phyloP scores from a whole-genome alignment of 495 filamentous ascomycete species.

The Tuber magnatum region DNA sequence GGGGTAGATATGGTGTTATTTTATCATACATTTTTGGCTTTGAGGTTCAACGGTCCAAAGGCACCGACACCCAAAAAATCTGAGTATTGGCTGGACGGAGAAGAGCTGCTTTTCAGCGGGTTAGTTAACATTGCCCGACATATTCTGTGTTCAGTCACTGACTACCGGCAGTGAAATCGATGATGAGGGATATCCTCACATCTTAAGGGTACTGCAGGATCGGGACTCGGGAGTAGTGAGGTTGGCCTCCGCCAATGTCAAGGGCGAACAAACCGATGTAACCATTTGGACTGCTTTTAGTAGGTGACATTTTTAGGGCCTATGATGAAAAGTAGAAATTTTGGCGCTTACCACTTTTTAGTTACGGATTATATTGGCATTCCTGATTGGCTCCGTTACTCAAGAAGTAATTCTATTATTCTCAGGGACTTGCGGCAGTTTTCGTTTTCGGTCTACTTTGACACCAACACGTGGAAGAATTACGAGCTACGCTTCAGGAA shows the following conservation, averaged over 20 bases:
- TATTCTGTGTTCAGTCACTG: conserved; percentile 4
- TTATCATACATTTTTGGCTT: conserved; percentile 54
- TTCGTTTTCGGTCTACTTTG: conserved; percentile 37
- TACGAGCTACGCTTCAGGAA: conserved; percentile 33
- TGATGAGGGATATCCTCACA: conserved; percentile 52
- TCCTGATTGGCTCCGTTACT: conserved; percentile 34
- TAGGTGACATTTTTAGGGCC: conserved; percentile 1
- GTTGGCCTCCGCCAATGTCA: conserved; percentile 34
- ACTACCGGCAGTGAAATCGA: conserved; percentile 48
- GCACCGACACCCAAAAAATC: conserved; percentile 44
- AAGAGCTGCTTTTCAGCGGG: conserved; percentile 53
- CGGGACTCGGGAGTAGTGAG: conserved; percentile 48
- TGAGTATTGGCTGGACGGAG: conserved; percentile 51
- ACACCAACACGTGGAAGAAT: conserved; percentile 37
- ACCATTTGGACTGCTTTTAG: conserved; percentile 41
- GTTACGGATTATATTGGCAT: conserved; percentile 34
- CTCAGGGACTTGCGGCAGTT: conserved; percentile 36
- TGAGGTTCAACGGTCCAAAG: conserved; percentile 53
- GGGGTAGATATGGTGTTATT: conserved; percentile 55
- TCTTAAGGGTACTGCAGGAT: conserved; percentile 55
- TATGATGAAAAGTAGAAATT: neutral
- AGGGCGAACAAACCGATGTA: conserved; percentile 33
- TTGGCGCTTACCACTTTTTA: conserved; percentile 1
- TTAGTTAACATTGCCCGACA: conserved; percentile 30
- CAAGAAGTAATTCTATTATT: conserved; percentile 26